Evolutionary conservation across 805 yeast genomes (phyloP).

Genomic region (Grigorovia transvaalensis): DNA sequence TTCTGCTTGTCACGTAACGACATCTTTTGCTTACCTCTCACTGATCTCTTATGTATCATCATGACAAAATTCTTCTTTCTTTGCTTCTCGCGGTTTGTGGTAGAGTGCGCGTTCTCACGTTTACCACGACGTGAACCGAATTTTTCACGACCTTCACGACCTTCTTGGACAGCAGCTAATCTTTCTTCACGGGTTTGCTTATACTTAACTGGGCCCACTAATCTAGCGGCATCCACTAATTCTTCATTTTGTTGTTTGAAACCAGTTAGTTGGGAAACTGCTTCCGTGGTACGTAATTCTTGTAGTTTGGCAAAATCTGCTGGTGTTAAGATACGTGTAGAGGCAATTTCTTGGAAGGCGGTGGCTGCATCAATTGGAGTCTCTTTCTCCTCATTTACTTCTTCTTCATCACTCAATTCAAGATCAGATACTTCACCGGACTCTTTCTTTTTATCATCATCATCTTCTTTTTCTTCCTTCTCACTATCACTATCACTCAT

Average conservation of each 20-base stretch:
- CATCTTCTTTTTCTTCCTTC: conserved; percentile 28
- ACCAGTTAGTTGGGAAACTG: conserved; percentile 71
- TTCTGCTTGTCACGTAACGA: conserved; percentile 87
- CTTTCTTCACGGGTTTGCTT: conserved; percentile 88
- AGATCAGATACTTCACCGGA: conserved; percentile 39
- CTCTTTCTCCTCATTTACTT: conserved; percentile 17
- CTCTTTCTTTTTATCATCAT: conserved; percentile 25
- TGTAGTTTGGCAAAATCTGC: conserved; percentile 95
- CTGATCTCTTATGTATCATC: conserved; percentile 94
- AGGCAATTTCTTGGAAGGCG: conserved; percentile 46
- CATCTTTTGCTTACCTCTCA: conserved; percentile 86
- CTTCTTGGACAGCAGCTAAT: conserved; percentile 77
- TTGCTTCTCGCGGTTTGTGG: conserved; percentile 92
- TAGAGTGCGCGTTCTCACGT: conserved; percentile 65
- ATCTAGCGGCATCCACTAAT: conserved; percentile 63
- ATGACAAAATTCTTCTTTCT: conserved; percentile 97
- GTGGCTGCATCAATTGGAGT: conserved; percentile 29
- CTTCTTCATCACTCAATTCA: conserved; percentile 29
- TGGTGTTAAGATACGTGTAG: conserved; percentile 82
- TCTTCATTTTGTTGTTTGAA: conserved; percentile 55
- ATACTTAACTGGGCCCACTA: conserved; percentile 65
- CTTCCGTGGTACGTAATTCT: conserved; percentile 77
- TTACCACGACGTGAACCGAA: conserved; percentile 84
- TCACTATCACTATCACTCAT: conserved; percentile 42
- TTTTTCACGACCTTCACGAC: conserved; percentile 85